Evolutionary conservation across 2,329 filamentous ascomycete species (phyloP).

Genomic region (Apiospora saccharicola): DNA sequence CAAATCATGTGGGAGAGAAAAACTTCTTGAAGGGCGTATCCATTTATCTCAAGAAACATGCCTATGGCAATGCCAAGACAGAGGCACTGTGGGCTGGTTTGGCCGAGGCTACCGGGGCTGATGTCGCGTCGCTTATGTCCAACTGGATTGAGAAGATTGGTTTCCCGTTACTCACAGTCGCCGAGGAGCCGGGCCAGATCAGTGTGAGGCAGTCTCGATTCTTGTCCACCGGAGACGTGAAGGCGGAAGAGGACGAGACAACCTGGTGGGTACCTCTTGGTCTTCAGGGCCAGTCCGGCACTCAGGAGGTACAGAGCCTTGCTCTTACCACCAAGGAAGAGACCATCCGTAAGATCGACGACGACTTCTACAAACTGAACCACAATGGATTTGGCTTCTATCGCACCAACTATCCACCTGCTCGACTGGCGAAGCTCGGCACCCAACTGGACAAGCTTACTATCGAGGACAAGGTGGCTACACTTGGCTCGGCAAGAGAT

Average conservation of each 20-base stretch:
- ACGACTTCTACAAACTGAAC: conserved; percentile 94
- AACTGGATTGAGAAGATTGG: conserved; percentile 97
- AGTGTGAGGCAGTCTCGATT: conserved; percentile 87
- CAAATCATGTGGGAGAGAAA: conserved; percentile 85
- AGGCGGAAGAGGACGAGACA: conserved; percentile 88
- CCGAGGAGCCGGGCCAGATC: conserved; percentile 84
- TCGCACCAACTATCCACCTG: conserved; percentile 90
- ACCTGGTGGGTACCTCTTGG: conserved; percentile 96
- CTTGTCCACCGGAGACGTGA: conserved; percentile 88
- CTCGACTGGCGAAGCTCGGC: conserved; percentile 81
- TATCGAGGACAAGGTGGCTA: conserved; percentile 89
- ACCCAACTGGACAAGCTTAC: conserved; percentile 77
- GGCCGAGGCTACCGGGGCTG: conserved; percentile 84
- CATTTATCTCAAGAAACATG: conserved; percentile 86
- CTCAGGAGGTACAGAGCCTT: conserved; percentile 67
- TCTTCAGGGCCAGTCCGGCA: conserved; percentile 76
- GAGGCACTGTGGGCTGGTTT: conserved; percentile 90
- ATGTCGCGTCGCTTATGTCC: conserved; percentile 88
- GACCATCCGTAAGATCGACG: conserved; percentile 76
- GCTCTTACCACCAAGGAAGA: conserved; percentile 80
- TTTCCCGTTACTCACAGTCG: conserved; percentile 87
- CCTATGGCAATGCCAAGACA: conserved; percentile 90
- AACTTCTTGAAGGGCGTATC: conserved; percentile 91
- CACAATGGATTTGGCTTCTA: conserved; percentile 88
- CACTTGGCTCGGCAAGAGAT: conserved; percentile 88